Conservation (phyloP, 768 basidiomycete species). For the Leccinum broughii region DNA sequence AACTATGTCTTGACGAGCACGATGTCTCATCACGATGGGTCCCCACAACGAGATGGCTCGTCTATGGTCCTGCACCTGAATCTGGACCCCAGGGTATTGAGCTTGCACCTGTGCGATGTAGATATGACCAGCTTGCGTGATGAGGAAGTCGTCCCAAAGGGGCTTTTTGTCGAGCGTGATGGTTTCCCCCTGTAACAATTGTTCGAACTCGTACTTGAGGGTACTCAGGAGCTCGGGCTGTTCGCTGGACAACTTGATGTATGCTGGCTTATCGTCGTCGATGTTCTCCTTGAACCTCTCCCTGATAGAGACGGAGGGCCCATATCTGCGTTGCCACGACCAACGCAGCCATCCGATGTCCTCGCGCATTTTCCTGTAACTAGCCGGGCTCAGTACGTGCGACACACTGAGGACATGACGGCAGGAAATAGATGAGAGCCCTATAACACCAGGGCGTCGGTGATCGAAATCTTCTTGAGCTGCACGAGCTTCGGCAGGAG, state of each 20-base stretch:
- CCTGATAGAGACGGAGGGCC: constrained; percentile 33
- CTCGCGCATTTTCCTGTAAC: constrained; percentile 40
- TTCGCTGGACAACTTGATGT: constrained; percentile 52
- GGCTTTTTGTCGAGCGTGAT: constrained; percentile 50
- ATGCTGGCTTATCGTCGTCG: constrained; percentile 23
- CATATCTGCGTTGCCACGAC: constrained; percentile 33
- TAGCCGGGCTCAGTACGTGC: constrained; percentile 40
- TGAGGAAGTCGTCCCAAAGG: constrained; percentile 70
- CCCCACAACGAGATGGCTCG: constrained; percentile 59
- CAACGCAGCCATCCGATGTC: constrained; percentile 50
- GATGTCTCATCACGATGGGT: constrained; percentile 38
- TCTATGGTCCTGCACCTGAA: constrained; percentile 43
- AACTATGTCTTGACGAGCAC: constrained; percentile 47
- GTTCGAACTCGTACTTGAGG: constrained; percentile 62
- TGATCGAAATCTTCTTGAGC: constrained; percentile 51
- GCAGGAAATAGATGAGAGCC: constrained; percentile 48
- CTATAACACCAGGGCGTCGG: constrained; percentile 46
- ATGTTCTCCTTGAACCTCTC: constrained; percentile 18
- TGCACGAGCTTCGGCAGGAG: constrained; percentile 49
- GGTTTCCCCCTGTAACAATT: constrained; percentile 60
- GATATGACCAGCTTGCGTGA: constrained; percentile 36
- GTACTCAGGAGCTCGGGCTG: constrained; percentile 49
- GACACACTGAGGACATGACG: constrained; percentile 54
- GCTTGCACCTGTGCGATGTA: constrained; percentile 50
- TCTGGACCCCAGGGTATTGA: constrained; percentile 39